Percentiles rank a stretch among this genome's conserved stretches.
Evolutionary conservation across 805 yeast species (phyloP).

Genomic region (Metschnikowia lochheadii): DNA sequence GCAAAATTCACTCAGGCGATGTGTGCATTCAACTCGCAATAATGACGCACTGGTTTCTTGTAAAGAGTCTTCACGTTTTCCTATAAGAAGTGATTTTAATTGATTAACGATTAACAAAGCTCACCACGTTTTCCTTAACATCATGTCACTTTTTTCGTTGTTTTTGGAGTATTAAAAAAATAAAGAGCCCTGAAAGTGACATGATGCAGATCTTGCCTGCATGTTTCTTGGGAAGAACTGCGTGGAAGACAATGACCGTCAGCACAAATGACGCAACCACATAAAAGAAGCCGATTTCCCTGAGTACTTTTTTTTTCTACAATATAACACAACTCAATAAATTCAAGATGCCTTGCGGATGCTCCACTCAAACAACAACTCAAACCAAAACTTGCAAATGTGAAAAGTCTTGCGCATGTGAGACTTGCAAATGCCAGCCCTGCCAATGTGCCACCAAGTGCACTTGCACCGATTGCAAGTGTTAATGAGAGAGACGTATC

Average conservation of each 20-base stretch:
- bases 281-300: neutral
- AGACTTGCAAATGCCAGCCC: conserved; percentile 7
- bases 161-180: neutral
- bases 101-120: neutral
- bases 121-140: too few species aligned
- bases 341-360: conserved; percentile 6
- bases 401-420: conserved; percentile 6
- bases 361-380: conserved; percentile 2
- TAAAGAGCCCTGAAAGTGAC: neutral
- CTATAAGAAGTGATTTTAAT: too few species aligned
- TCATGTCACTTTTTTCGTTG: neutral
- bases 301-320: neutral
- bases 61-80: too few species aligned
- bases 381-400: conserved; percentile 1
- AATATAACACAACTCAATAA: neutral
- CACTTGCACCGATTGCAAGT: conserved; percentile 8
- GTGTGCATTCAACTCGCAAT: neutral
- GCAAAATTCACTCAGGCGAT: neutral
- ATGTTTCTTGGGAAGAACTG: neutral
- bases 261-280: conserved; percentile 7
- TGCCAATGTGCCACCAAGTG: conserved; percentile 8
- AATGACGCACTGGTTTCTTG: neutral
- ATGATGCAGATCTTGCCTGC: neutral
- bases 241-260: neutral
- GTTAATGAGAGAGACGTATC: neutral